Evolutionary conservation across 768 basidiomycete species (phyloP), one percentile per base, ranked within the genome.

Genomic region (Hygrocybe coccinea): DNA sequence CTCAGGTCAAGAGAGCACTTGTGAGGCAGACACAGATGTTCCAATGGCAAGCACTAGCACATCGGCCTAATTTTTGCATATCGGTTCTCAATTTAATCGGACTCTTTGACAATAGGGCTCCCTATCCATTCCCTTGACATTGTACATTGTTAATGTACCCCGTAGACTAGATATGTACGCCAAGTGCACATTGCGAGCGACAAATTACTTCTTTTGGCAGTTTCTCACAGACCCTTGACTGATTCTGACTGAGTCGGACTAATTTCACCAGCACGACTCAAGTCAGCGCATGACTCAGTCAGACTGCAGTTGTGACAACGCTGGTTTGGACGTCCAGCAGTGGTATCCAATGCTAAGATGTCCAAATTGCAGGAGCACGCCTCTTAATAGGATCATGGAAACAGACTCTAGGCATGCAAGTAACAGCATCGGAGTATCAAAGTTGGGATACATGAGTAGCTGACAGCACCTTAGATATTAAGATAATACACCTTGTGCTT

Each of bases 221-320:
- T 47, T 47, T 47, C 45, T 47, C 45, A 47, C 38, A 29, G 22
- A 47, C 45, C 45, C 45, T 47, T 47, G 45, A 47, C 45, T 29
- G 29, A 29, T 29, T 29, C 29, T 29, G 29, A 29, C 29, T 29
- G 29, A 29, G 25, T 47, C 45, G 14, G 45, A 47, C 45, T 47
- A 21, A 17, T 47, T 47, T 47, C 19, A 14, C 22, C 45, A 47
- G 45, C 14, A 14, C 22, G 45, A 47, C 45, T 47, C 25, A 29
- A 47, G 45, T 47, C 45, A 47, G 45, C 22, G 19, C 21, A 47
- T 29, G 45, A 47, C 45, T 47, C 45, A 47, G 45, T 47, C 45
- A 17, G 22, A 47, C 45, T 47, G 45, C 45, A 47, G 45, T 47
- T n/a, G 22, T 47, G 45, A 47, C 45, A 47, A 17, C 45, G 14